A percentile compares a stretch with the other conserved stretches of the same genome.
These are phyloP conservation scores for Asterella californica DNA, from an alignment of 225 moss, liverwort and hornwort species.

Conservation along the genomic window DNA sequence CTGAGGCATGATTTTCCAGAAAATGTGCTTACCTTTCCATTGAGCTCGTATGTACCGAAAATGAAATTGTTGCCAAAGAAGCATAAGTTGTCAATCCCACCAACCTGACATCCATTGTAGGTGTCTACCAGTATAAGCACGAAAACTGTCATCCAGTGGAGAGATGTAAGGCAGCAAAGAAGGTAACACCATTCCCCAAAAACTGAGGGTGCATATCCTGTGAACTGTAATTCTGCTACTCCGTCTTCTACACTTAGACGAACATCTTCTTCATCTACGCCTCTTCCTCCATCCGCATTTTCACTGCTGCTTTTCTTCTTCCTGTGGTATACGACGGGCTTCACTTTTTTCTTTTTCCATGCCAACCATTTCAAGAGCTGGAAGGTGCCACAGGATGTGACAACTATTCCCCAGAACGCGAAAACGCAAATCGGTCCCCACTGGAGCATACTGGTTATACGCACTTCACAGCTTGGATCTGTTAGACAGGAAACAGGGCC, in stretches of 20 bases:
- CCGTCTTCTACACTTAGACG: slow-evolving; percentile 47
- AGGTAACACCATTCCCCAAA: slow-evolving; percentile 69
- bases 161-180: slow-evolving; percentile 57
- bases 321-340: slow-evolving; percentile 38
- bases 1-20: neutral
- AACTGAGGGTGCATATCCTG: slow-evolving; percentile 52
- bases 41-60: slow-evolving; percentile 73
- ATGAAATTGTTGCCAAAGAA: slow-evolving; percentile 67
- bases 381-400: slow-evolving; percentile 41
- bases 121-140: slow-evolving; percentile 65
- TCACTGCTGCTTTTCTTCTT: slow-evolving; percentile 15
- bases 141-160: slow-evolving; percentile 69
- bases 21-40: slow-evolving; percentile 55
- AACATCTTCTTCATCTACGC: slow-evolving; percentile 37
- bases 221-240: slow-evolving; percentile 46
- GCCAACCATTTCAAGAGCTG: slow-evolving; percentile 39
- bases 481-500: slow-evolving; percentile 54
- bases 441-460: slow-evolving; percentile 54
- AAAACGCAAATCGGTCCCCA: slow-evolving; percentile 50
- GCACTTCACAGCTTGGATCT: slow-evolving; percentile 60
- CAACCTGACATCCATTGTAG: slow-evolving; percentile 67
- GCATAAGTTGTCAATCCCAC: slow-evolving; percentile 71
- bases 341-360: slow-evolving; percentile 30
- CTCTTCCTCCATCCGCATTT: neutral
- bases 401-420: slow-evolving; percentile 48